These are phyloP conservation scores for Aspergillus phoenicis DNA, from an alignment of 2,329 filamentous ascomycete genomes.

Conservation along the genomic window DNA sequence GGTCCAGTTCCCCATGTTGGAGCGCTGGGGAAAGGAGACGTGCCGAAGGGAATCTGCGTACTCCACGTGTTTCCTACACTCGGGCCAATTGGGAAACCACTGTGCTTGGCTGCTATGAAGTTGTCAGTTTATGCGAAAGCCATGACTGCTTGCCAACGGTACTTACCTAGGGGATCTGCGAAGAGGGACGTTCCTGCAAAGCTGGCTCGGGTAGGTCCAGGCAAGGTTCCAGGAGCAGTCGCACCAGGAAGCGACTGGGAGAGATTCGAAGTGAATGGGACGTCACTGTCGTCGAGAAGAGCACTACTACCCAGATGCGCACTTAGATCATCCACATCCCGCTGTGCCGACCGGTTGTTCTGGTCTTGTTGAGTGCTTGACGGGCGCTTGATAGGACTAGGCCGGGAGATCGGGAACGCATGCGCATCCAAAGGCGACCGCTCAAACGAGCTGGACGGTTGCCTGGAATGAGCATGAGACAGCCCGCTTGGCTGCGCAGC, in stretches of 20 bases:
- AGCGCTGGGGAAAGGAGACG: slow-evolving; percentile 38
- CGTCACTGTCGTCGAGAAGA: slow-evolving; percentile 74
- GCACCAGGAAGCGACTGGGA: slow-evolving; percentile 52
- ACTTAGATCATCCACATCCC: slow-evolving; percentile 70
- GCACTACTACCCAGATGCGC: slow-evolving; percentile 89
- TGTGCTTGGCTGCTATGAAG: slow-evolving; percentile 34
- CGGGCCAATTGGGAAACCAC: slow-evolving; percentile 37
- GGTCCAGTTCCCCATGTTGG: slow-evolving; percentile 43
- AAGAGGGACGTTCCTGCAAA: slow-evolving; percentile 47
- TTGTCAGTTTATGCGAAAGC: slow-evolving; percentile 20
- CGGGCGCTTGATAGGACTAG: slow-evolving; percentile 84
- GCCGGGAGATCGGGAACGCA: slow-evolving; percentile 74
- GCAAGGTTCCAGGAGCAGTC: slow-evolving; percentile 55
- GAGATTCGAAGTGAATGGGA: slow-evolving; percentile 58
- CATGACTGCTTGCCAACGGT: neutral
- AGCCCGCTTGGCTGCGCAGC: slow-evolving; percentile 42
- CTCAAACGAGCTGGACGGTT: slow-evolving; percentile 68
- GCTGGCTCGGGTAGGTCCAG: slow-evolving; percentile 45
- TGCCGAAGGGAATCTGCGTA: slow-evolving; percentile 41
- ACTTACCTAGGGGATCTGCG: slow-evolving; percentile 42
- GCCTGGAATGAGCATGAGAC: slow-evolving; percentile 68
- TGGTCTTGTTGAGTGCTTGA: slow-evolving; percentile 66
- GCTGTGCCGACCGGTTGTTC: slow-evolving; percentile 47
- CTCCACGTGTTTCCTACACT: slow-evolving; percentile 39
- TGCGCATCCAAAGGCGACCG: slow-evolving; percentile 62